Evolutionary conservation across 768 basidiomycete genomes (phyloP).

Genomic region (Nidularia pulvinata): DNA sequence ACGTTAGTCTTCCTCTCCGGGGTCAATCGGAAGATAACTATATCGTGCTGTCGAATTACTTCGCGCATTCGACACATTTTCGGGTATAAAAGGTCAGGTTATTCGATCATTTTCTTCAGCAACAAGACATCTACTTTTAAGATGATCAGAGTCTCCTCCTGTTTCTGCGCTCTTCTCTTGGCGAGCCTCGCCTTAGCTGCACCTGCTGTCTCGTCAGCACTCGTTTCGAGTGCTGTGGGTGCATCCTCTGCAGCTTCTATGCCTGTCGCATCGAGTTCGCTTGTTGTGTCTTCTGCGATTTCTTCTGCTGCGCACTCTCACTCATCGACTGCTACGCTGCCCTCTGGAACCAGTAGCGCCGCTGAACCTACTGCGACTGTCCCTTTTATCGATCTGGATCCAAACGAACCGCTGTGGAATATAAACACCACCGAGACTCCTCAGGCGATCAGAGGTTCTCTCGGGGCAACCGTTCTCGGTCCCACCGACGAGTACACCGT

Average conservation of each 20-base stretch:
- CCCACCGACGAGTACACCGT: slow-evolving; percentile 38
- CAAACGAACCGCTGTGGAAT: slow-evolving; percentile 42
- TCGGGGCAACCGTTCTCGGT: slow-evolving; percentile 41
- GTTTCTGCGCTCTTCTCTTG: slow-evolving; percentile 31
- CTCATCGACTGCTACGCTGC: slow-evolving; percentile 13
- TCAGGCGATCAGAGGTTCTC: slow-evolving; percentile 32
- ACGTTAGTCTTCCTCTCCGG: too few species aligned
- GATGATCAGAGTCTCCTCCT: slow-evolving; percentile 35
- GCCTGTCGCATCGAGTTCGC: background rate
- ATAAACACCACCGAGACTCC: slow-evolving; percentile 15
- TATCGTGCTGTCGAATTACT: too few species aligned
- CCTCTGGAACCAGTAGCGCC: slow-evolving; percentile 33
- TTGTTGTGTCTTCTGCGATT: slow-evolving; percentile 7
- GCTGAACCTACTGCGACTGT: slow-evolving; percentile 37
- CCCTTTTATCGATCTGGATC: slow-evolving; percentile 34
- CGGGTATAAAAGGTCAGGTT: background rate
- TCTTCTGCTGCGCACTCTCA: slow-evolving; percentile 8
- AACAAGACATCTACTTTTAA: background rate
- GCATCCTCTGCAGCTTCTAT: slow-evolving; percentile 7
- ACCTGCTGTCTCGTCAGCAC: slow-evolving; percentile 9
- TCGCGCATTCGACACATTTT: too few species aligned
- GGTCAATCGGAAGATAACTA: too few species aligned
- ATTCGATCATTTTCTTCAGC: background rate
- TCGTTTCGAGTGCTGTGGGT: slow-evolving; percentile 10
- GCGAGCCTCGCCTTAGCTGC: slow-evolving; percentile 22